These are phyloP conservation scores for Thielaviopsis euricoi DNA, from an alignment of 2,329 filamentous ascomycete species.

Conservation along the genomic window DNA sequence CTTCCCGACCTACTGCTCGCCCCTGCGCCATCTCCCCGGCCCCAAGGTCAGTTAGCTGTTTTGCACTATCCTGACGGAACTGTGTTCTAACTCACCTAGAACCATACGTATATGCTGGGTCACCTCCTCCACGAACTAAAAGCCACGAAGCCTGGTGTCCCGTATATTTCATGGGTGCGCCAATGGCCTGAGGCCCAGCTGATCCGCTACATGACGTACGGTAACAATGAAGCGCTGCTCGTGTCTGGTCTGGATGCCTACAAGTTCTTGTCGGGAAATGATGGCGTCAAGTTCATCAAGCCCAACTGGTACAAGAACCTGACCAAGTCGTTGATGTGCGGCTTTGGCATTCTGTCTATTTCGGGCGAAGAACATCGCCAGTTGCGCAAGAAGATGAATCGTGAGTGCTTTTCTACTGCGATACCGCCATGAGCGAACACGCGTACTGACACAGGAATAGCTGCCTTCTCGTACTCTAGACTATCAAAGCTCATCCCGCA, in stretches of 20 bases:
- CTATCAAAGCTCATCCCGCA: constrained; percentile 20
- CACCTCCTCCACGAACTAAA: constrained; percentile 21
- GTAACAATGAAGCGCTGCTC: constrained; percentile 16
- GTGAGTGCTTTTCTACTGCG: constrained; percentile 2
- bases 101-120: constrained; percentile 24
- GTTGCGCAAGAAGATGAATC: constrained; percentile 21
- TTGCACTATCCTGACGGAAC: neutral
- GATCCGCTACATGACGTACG: constrained; percentile 17
- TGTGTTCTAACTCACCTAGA: constrained; percentile 15
- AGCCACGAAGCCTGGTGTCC: constrained; percentile 16
- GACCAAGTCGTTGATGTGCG: constrained; percentile 6
- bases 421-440: neutral
- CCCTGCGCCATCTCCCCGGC: constrained; percentile 27
- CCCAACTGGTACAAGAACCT: constrained; percentile 17
- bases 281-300: constrained; percentile 19
- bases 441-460: constrained; percentile 5
- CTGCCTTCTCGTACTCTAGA: constrained; percentile 19
- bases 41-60: constrained; percentile 22
- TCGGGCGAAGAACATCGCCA: constrained; percentile 21
- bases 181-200: constrained; percentile 16
- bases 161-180: constrained; percentile 16
- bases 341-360: constrained; percentile 19
- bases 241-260: constrained; percentile 16
- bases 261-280: constrained; percentile 16
- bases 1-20: constrained; percentile 27